Base-by-base conservation (phyloP, 805 yeast species). In the Zygoascus flipseniorum region DNA sequence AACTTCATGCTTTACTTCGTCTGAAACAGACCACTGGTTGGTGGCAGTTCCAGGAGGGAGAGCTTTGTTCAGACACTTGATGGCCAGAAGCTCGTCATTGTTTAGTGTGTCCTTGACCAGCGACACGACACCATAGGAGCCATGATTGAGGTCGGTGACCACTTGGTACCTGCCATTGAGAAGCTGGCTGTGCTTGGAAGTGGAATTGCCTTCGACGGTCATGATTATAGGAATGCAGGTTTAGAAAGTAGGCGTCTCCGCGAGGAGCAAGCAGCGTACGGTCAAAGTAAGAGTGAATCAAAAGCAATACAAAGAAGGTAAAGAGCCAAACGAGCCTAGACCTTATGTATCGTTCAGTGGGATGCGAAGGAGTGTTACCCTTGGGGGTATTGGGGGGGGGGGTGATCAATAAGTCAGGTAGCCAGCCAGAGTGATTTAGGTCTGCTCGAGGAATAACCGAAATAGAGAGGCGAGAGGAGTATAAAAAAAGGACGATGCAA, bases 81-180 rank as follows among this genome's bases (percentile, higher is more conserved):
- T 81, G 2, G 97, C 98, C 31, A 86, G 95, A 48, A 86, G 69
- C 52, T 73, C 71, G 41, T 72, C 69, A 26, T 76, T 74, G 20
- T 61, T 48, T 35, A n/a, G 59, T 3, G 69, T 60, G 67, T 92
- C 96, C 62, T 81, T 82, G 9, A 96, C 97, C 26, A 92, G 75
- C 1, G 95, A 82, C 8, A 92, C 98, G 47, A 86, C 78, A 50
- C 98, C 98, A 68, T 88, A 92, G 0, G 97, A 88, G 31, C 98
- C 98, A 67, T 88, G 90, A 64, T 90, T 87, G 55, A 92, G 79
- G 64, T 63, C 65, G 14, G 69, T 57, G 20, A 89, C 75, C 60
- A 83, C 83, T 54, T 73, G 71, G 70, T 89, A 92, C 53, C 86
- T 74, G 52, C 74, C 74, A 55, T 82, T 77, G 53, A 88, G 72